Evolutionary conservation across 2,329 filamentous ascomycete species (phyloP), one percentile per base, ranked within the genome.

Genomic region (Penicillium sp.): DNA sequence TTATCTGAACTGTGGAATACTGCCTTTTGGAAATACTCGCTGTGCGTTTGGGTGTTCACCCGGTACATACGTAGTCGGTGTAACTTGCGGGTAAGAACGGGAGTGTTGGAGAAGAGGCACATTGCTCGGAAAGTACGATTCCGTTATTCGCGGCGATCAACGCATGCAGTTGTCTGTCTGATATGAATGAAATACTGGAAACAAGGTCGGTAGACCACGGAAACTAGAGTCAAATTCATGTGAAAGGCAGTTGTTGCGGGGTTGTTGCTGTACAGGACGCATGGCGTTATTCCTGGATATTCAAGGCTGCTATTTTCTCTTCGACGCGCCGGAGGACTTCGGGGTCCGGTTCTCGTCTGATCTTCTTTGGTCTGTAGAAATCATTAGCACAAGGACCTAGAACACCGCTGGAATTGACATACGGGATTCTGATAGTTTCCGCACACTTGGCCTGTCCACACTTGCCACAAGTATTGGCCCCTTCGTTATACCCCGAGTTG

Each of bases 361-460:
- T 51, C 49, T 67, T 72, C 52, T 72, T 72, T 1, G 72, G 71
- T 39, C 72, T 74, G 51, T 44, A 32, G 38, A 32, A 4, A 33
- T 18, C 37, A 44, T 59, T 42, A 56, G 57, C 46, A 15, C 6
- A 12, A 8, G 33, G 20, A 20, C 1, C 1, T 2, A 20, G 18
- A 35, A 12, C 10, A 20, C 32, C 8, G 32, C 4, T 42, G 24
- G 24, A n/a, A 12, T 13, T 48, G 42, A 71, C 68, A 42, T 68
- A 74, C 72, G 73, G 68, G 44, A 72, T 67, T 49, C 72, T 63
- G 58, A 66, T 68, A 46, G 72, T 74, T 29, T 69, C 62, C 23
- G 65, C 56, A 48, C 73, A 70, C 47, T 70, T 72, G 29, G 64
- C 66, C 47, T 76, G 70, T 4, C 68, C 66, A 52, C 73, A 76